These are phyloP conservation scores for Xylaria arbuscula DNA, from an alignment of 2,329 filamentous ascomycete genomes.

Conservation along the genomic window DNA sequence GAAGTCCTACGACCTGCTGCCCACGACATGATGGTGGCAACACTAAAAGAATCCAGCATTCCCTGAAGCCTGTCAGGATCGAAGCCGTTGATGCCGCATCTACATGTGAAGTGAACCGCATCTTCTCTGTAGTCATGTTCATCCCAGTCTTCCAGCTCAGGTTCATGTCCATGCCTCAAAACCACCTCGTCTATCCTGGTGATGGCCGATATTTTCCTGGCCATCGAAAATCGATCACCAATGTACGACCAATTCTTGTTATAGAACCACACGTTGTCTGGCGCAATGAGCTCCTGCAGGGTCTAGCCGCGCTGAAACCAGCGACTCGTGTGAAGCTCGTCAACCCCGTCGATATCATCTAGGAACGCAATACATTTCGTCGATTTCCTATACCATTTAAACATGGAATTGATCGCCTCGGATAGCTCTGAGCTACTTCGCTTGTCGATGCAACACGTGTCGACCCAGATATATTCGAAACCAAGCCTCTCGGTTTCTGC, in stretches of 20 bases:
- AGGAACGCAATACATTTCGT: conserved; percentile 17
- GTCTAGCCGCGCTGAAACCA: conserved; percentile 32
- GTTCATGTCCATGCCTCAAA: conserved; percentile 18
- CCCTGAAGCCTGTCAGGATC: conserved; percentile 1
- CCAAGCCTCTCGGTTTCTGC: background rate
- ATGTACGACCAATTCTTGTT: conserved; percentile 19
- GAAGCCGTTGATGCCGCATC: background rate
- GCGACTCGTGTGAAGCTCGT: conserved; percentile 8
- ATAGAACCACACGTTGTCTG: conserved; percentile 29
- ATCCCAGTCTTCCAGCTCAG: background rate
- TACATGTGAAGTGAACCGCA: background rate
- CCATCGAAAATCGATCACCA: conserved; percentile 22
- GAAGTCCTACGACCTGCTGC: conserved; percentile 21
- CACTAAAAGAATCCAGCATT: conserved; percentile 7
- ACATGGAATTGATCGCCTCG: conserved; percentile 33
- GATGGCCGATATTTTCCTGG: background rate
- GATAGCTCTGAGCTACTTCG: conserved; percentile 27
- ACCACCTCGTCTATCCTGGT: conserved; percentile 11
- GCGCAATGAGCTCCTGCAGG: conserved; percentile 32
- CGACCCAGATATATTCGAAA: conserved; percentile 22
- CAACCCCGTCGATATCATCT: conserved; percentile 6
- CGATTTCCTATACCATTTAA: conserved; percentile 24
- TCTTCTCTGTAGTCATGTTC: background rate
- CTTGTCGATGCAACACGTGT: conserved; percentile 33
- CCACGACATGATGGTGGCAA: conserved; percentile 27